phyloP scores from a whole-genome alignment of 306 rosid genomes.

The Styphnolobium japonicum region DNA sequence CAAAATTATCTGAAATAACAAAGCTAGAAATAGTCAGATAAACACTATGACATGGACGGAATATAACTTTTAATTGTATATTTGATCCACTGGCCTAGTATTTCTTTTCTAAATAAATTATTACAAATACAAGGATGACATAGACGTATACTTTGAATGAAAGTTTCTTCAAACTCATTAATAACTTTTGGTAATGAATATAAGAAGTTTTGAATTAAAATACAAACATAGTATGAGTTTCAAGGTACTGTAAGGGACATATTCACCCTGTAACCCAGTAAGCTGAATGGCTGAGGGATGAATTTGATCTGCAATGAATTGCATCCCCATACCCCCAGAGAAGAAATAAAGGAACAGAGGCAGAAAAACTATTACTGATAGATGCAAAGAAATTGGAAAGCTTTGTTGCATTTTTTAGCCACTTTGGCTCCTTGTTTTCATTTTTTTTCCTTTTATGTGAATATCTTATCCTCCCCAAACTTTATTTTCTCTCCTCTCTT shows the following conservation, averaged over 20 bases:
- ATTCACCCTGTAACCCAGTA: neutral
- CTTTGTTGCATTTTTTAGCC: neutral
- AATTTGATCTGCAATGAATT: neutral
- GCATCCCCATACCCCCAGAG: neutral
- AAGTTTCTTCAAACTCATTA: neutral
- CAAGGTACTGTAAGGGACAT: neutral
- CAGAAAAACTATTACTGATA: neutral
- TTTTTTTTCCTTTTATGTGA: neutral
- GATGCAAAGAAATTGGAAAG: neutral
- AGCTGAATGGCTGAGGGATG: neutral
- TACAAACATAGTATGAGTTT: neutral
- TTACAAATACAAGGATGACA: neutral
- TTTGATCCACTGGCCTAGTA: slow-evolving; percentile 4
- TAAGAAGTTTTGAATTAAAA: neutral
- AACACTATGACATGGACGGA: slow-evolving; percentile 1
- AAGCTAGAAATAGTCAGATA: neutral
- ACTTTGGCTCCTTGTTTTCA: neutral
- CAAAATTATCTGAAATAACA: neutral
- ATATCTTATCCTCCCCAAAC: neutral
- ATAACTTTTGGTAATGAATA: neutral
- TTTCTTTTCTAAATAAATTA: neutral
- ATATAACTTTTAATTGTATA: neutral
- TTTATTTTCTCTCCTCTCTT: neutral
- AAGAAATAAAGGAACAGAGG: neutral
- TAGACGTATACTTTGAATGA: neutral